These are phyloP conservation scores for Lachnellula suecica DNA, from an alignment of 2,329 filamentous ascomycete genomes.

Conservation along the genomic window DNA sequence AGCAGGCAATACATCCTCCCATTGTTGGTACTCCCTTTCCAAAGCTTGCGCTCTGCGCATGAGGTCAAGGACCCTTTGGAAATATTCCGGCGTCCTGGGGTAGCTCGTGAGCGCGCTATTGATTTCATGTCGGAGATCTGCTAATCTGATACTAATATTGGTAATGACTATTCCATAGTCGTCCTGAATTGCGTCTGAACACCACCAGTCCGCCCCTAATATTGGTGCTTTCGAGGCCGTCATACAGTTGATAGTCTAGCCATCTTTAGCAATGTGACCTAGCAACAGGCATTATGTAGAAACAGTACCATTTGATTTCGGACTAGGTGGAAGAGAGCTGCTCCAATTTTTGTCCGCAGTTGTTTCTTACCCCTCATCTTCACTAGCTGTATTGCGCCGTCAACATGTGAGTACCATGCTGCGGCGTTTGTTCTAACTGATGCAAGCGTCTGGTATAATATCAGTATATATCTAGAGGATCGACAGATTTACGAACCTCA, in stretches of 20 bases:
- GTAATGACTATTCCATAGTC: conserved; percentile 42
- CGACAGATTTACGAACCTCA: conserved; percentile 41
- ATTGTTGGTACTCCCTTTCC: conserved; percentile 51
- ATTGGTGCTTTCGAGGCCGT: conserved; percentile 50
- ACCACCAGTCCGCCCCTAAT: conserved; percentile 61
- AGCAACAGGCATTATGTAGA: neutral
- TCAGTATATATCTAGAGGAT: conserved; percentile 4
- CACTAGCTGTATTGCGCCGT: conserved; percentile 61
- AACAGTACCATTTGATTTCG: conserved; percentile 56
- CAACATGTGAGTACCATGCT: conserved; percentile 64
- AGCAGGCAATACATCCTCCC: conserved; percentile 50
- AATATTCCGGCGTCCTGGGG: conserved; percentile 47
- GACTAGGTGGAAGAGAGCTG: conserved; percentile 58
- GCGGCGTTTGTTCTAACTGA: conserved; percentile 52
- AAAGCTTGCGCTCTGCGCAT: conserved; percentile 51
- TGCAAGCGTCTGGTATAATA: conserved; percentile 41
- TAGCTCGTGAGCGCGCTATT: conserved; percentile 48
- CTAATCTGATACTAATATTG: conserved; percentile 50
- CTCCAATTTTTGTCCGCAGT: conserved; percentile 50
- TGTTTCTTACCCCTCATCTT: conserved; percentile 57
- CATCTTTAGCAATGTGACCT: conserved; percentile 49
- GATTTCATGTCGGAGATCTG: conserved; percentile 55
- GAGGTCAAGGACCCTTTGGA: conserved; percentile 49
- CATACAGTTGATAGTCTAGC: conserved; percentile 59
- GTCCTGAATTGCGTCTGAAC: conserved; percentile 51